Base-by-base conservation (phyloP, 371 early-diverging fungal genomes). In the Phascolomyces articulosus region DNA sequence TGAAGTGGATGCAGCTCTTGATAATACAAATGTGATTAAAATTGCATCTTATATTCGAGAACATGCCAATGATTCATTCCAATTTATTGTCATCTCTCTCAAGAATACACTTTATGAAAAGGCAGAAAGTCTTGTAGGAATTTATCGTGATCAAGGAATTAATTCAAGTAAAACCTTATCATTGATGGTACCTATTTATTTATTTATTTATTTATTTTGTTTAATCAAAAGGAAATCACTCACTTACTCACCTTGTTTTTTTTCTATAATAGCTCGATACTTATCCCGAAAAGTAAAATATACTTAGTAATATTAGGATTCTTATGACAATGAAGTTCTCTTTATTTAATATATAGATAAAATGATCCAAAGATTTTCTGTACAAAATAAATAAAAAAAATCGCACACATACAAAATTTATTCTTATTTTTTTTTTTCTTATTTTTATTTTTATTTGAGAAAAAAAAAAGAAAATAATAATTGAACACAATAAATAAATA, bases 1-100 rank as follows among this genome's bases (percentile, higher is more conserved):
- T 75, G 99, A 99, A 80, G 95, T 99, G 8, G 99, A 99, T 82
- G 97, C 99, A 8, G 99, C 99, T 0, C 83, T 99, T 40, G 99
- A 99, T 75, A 96, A 96, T 76, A 87, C 93, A 58, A 99, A 99
- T 74, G 99, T 99, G 7, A 83, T 90, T 13, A 91, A 91, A 67
- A 91, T 99, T 40, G 95, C 96, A 0, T 84, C 85, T 40, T 99
- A 97, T 76, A 87, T 99, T 57, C 89, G 91, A 44, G 72, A 80
- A 58, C 76, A 83, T 49, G 83, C 88, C 8, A 79, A 75, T 27
- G 76, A 78, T 0, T 71, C 75, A 20, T 90, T 96, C 64, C 99
- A 99, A 85, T 99, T 99, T 72, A 93, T 99, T 58, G 96, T 99
- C 40, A 99, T 99, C 57, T 96, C 96, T n/a, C 91, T 99, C 54